Evolutionary conservation across 1,284 basidiomycete species (phyloP).

Genomic region (Irpex sp.): DNA sequence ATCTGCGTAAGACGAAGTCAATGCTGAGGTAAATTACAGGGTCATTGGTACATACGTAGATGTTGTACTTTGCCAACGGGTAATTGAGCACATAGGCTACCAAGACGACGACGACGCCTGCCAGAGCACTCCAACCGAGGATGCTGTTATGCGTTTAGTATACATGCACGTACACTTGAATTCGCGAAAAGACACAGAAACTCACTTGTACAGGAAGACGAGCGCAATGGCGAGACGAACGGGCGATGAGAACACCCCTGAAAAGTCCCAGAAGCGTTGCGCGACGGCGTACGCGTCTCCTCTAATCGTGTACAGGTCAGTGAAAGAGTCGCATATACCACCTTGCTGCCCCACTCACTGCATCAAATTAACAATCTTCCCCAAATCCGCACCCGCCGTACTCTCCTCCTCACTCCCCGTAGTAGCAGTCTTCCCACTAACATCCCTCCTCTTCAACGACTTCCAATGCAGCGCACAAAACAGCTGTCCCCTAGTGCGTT

Average conservation of each 20-base stretch:
- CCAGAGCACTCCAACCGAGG: slow-evolving; percentile 80
- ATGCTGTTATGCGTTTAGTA: slow-evolving; percentile 40
- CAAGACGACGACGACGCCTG: slow-evolving; percentile 71
- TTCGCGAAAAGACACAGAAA: slow-evolving; percentile 7
- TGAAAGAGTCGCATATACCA: too few species aligned
- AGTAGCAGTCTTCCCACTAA: slow-evolving; percentile 47
- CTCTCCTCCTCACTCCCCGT: slow-evolving; percentile 36
- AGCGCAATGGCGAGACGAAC: slow-evolving; percentile 74
- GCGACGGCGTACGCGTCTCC: slow-evolving; percentile 71
- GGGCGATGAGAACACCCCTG: slow-evolving; percentile 65
- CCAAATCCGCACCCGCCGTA: slow-evolving; percentile 51
- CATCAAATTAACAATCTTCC: slow-evolving; percentile 71
- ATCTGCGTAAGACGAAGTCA: slow-evolving; percentile 33
- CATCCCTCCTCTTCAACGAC: slow-evolving; percentile 57
- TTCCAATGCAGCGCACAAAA: slow-evolving; percentile 75
- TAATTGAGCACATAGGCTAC: slow-evolving; percentile 66
- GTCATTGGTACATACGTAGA: slow-evolving; percentile 43
- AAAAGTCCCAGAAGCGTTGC: slow-evolving; percentile 70
- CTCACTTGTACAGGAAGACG: slow-evolving; percentile 72
- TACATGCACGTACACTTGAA: background rate
- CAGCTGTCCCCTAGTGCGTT: slow-evolving; percentile 63
- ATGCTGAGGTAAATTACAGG: too few species aligned
- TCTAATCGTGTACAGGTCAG: too few species aligned
- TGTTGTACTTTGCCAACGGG: slow-evolving; percentile 60
- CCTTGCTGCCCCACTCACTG: too few species aligned